Conservation (phyloP, 1,139 yeast genomes). For the Candida mesenterica region DNA sequence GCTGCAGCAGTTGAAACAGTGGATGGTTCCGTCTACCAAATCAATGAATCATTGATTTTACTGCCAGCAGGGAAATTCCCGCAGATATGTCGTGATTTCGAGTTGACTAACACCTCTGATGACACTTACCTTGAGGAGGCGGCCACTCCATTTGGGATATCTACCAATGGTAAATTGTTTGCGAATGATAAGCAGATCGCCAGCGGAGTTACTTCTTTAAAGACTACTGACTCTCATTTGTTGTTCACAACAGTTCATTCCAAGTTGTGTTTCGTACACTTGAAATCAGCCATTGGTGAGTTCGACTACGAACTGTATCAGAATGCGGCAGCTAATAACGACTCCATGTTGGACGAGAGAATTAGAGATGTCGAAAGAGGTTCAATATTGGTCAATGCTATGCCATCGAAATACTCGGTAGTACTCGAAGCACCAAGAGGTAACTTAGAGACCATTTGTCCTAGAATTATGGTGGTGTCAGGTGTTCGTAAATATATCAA, state of each 20-base stretch:
- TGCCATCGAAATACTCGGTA: constrained; percentile 82
- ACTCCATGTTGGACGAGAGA: constrained; percentile 64
- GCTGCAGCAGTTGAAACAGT: constrained; percentile 58
- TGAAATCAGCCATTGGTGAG: constrained; percentile 39
- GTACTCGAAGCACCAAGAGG: constrained; percentile 95
- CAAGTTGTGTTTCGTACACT: constrained; percentile 77
- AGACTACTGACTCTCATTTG: constrained; percentile 68
- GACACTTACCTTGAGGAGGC: constrained; percentile 12
- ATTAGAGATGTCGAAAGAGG: constrained; percentile 90
- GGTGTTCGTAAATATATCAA: constrained; percentile 75
- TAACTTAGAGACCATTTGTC: constrained; percentile 88
- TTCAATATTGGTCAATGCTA: constrained; percentile 70
- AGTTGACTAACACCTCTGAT: constrained; percentile 34
- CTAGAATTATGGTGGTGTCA: constrained; percentile 85
- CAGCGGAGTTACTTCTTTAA: constrained; percentile 78
- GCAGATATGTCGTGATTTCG: constrained; percentile 65
- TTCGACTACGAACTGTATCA: constrained; percentile 17
- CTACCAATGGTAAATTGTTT: constrained; percentile 71
- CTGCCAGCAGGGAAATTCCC: constrained; percentile 52
- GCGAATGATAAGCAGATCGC: constrained; percentile 64
- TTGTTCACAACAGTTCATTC: constrained; percentile 89
- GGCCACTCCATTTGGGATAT: constrained; percentile 64
- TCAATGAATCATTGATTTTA: constrained; percentile 18
- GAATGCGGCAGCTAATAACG: constrained; percentile 19
- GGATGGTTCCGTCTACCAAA: constrained; percentile 56